Conservation (phyloP, 176 grass and related monocot species). For the Oryza australiensis region DNA sequence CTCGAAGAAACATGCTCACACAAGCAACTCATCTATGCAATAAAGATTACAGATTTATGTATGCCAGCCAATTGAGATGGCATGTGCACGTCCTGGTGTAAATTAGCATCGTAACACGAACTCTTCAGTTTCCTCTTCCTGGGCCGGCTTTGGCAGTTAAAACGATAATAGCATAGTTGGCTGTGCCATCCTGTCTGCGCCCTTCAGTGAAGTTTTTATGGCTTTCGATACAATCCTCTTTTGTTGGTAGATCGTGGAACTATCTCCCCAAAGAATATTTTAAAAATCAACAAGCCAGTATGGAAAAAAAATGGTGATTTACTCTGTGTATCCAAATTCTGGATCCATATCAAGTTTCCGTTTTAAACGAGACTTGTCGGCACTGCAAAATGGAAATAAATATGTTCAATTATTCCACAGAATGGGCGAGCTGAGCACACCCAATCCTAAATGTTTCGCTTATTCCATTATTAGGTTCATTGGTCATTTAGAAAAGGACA, state of each 20-base stretch:
- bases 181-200: not conserved
- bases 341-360: constrained; percentile 94
- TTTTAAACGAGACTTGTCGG: constrained; percentile 81
- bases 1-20: constrained; percentile 16
- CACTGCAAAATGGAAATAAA: constrained; percentile 63
- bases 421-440: constrained; percentile 19
- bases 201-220: constrained; percentile 27
- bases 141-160: constrained; percentile 14
- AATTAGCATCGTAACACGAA: constrained; percentile 31
- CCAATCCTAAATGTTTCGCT: not conserved
- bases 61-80: constrained; percentile 33
- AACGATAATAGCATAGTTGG: constrained; percentile 9
- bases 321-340: constrained; percentile 71
- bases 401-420: constrained; percentile 31
- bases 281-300: constrained; percentile 31
- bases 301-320: constrained; percentile 36
- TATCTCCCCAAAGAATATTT: constrained; percentile 40
- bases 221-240: constrained; percentile 23
- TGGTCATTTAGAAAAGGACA: not conserved
- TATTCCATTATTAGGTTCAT: not conserved
- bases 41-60: constrained; percentile 36
- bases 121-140: constrained; percentile 26
- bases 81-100: constrained; percentile 11
- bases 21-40: constrained; percentile 25
- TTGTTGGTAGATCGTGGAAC: constrained; percentile 32